These are phyloP conservation scores for Cicer bijugum DNA, from an alignment of 306 rosid genomes.

Conservation along the genomic window DNA sequence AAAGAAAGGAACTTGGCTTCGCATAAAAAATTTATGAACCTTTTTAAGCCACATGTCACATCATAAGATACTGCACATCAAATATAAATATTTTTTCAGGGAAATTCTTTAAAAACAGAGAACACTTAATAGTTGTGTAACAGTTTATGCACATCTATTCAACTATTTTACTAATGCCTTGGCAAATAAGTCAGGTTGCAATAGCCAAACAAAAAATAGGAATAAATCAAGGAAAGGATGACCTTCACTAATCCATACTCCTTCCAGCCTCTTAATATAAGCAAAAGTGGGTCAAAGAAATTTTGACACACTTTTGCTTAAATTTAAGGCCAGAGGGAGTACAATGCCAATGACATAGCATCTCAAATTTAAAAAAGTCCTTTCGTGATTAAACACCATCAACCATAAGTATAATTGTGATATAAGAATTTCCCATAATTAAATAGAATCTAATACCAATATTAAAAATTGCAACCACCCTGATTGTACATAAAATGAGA, in stretches of 20 bases:
- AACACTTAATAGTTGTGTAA: background rate
- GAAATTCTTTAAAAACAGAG: background rate
- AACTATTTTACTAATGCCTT: background rate
- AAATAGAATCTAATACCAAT: constrained; percentile 1
- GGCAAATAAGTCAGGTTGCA: background rate
- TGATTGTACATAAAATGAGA: background rate
- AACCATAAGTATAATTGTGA: background rate
- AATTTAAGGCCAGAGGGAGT: background rate
- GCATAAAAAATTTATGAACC: background rate
- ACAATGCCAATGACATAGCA: background rate
- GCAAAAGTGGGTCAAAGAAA: no score
- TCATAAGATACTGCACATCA: background rate
- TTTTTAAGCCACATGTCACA: background rate
- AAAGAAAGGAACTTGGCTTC: constrained; percentile 15
- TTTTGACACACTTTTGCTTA: no score
- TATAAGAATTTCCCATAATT: background rate
- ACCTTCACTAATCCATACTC: background rate
- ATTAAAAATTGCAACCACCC: background rate
- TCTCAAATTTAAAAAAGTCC: background rate
- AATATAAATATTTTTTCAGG: background rate
- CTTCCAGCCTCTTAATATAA: no score
- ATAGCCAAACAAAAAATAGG: background rate
- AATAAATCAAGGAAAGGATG: constrained; percentile 1
- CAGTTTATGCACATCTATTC: background rate
- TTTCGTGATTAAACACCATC: background rate